Evolutionary conservation across 1,284 basidiomycete species (phyloP).

Genomic region (Pisolithus thermaeus): DNA sequence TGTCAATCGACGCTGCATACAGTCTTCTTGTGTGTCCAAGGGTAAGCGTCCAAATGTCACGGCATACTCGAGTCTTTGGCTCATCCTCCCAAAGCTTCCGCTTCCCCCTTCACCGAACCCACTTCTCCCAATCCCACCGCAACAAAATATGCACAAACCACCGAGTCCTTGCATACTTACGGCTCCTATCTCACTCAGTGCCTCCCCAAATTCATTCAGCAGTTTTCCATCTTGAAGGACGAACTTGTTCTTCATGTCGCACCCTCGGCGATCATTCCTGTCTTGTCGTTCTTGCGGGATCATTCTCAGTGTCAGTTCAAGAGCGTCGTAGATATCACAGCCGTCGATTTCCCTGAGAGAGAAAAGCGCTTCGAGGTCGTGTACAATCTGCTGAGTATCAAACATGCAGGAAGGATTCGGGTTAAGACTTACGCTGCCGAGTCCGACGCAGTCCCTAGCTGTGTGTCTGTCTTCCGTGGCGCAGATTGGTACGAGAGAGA

Average conservation of each 20-base stretch:
- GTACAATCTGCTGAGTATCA: conserved; percentile 89
- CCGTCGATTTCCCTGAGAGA: conserved; percentile 92
- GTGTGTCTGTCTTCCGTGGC: conserved; percentile 74
- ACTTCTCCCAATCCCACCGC: conserved; percentile 82
- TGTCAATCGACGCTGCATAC: conserved; percentile 31
- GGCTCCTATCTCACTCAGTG: conserved; percentile 89
- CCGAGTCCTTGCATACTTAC: conserved; percentile 79
- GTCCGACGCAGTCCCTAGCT: conserved; percentile 90
- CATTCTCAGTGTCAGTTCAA: conserved; percentile 97
- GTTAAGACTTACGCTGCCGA: conserved; percentile 99
- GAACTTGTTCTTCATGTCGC: conserved; percentile 89
- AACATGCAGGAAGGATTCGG: conserved; percentile 74
- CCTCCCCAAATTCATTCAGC: conserved; percentile 92
- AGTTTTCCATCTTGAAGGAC: conserved; percentile 97
- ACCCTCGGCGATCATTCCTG: conserved; percentile 79
- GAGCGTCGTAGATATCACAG: conserved; percentile 88
- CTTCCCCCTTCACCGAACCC: conserved; percentile 79
- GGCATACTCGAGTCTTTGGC: background rate
- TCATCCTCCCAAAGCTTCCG: conserved; percentile 44
- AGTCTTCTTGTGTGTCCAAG: conserved; percentile 43
- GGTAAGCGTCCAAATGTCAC: conserved; percentile 32
- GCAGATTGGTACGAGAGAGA: conserved; percentile 99
- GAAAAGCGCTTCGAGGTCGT: conserved; percentile 96
- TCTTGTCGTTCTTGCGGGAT: conserved; percentile 92
- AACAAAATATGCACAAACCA: conserved; percentile 61